phyloP scores from a whole-genome alignment of 2,329 filamentous ascomycete genomes.

The Epichloe gansuensis region DNA sequence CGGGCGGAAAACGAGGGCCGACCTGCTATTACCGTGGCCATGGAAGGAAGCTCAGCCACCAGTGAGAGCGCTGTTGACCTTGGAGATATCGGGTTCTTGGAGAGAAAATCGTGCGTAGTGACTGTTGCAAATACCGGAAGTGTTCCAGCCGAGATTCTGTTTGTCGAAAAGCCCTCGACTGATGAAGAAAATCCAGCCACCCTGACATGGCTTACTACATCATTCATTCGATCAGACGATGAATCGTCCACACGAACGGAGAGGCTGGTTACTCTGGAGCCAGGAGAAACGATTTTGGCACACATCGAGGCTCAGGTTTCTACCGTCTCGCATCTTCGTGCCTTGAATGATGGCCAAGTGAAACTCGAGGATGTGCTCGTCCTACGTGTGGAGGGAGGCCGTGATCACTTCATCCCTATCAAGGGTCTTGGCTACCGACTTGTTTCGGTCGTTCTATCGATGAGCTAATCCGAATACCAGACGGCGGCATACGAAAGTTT shows the following conservation, averaged over 20 bases:
- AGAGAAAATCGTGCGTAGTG: conserved; percentile 51
- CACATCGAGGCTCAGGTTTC: conserved; percentile 56
- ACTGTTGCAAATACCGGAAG: conserved; percentile 90
- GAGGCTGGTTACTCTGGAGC: conserved; percentile 56
- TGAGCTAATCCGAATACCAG: conserved; percentile 76
- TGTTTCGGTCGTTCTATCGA: conserved; percentile 79
- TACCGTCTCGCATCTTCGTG: conserved; percentile 48
- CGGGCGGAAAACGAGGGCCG: conserved; percentile 83
- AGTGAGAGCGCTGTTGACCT: conserved; percentile 57
- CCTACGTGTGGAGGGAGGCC: conserved; percentile 67
- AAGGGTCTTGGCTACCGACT: conserved; percentile 64
- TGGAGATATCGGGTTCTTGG: conserved; percentile 58
- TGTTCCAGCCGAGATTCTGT: conserved; percentile 65
- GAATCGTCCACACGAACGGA: conserved; percentile 22
- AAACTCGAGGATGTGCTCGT: conserved; percentile 79
- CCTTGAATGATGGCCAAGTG: conserved; percentile 56
- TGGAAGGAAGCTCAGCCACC: conserved; percentile 44
- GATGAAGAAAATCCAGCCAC: conserved; percentile 28
- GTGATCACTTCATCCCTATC: conserved; percentile 84
- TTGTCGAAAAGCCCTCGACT: conserved; percentile 57
- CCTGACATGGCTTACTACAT: conserved; percentile 59
- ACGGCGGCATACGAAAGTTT: conserved; percentile 57
- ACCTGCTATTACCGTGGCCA: conserved; percentile 69
- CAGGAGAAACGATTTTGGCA: conserved; percentile 69
- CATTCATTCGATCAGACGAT: conserved; percentile 38